Percentiles rank a stretch among this genome's conserved stretches.
These are phyloP conservation scores for Amanita rimosa DNA, from an alignment of 768 basidiomycete genomes.

Conservation along the genomic window DNA sequence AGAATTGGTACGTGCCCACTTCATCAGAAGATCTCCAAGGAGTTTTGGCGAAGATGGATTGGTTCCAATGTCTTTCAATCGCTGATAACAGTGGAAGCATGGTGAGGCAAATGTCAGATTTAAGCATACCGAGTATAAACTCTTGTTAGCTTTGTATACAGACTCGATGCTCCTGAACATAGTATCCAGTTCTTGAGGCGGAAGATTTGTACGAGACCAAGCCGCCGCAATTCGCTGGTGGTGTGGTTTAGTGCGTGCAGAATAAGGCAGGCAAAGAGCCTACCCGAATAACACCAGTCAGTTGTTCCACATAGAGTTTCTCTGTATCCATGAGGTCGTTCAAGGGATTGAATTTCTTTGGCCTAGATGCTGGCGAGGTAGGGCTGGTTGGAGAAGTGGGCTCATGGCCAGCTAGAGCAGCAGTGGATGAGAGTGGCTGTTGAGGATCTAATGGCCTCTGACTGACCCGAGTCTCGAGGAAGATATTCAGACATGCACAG, in stretches of 20 bases:
- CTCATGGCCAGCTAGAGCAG: slow-evolving; percentile 16
- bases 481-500: not conserved
- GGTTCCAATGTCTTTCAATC: slow-evolving; percentile 88
- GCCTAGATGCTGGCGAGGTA: slow-evolving; percentile 28
- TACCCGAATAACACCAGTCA: slow-evolving; percentile 87
- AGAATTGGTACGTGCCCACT: slow-evolving; percentile 61
- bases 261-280: slow-evolving; percentile 16
- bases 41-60: slow-evolving; percentile 90
- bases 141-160: slow-evolving; percentile 86
- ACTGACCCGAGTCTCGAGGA: not conserved
- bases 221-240: slow-evolving; percentile 91
- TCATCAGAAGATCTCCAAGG: slow-evolving; percentile 90
- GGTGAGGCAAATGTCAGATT: slow-evolving; percentile 2
- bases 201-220: slow-evolving; percentile 92
- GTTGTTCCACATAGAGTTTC: slow-evolving; percentile 80
- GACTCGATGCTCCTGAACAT: slow-evolving; percentile 94
- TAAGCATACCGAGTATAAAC: slow-evolving; percentile 54
- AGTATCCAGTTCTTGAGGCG: slow-evolving; percentile 79
- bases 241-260: slow-evolving; percentile 7
- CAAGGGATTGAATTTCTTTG: slow-evolving; percentile 71
- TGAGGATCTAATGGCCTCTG: slow-evolving; percentile 4
- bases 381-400: slow-evolving; percentile 25
- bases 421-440: slow-evolving; percentile 5
- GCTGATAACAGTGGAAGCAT: slow-evolving; percentile 35
- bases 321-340: slow-evolving; percentile 92